Base-by-base conservation (phyloP, 2,329 filamentous ascomycete genomes). In the Fusarium nematophilum region DNA sequence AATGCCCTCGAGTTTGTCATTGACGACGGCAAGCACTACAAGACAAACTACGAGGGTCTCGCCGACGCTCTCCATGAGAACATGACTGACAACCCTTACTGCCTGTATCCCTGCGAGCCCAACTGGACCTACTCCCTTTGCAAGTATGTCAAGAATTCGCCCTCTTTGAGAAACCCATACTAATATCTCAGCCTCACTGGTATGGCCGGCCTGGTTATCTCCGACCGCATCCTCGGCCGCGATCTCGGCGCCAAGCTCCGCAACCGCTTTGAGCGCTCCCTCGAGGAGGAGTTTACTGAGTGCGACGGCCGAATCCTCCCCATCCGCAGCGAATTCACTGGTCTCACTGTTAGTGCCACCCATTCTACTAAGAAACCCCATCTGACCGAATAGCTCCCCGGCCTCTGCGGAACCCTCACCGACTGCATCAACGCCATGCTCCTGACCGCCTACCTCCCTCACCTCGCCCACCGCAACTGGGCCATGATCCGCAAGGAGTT, bases 1-100 rank as follows among this genome's bases (percentile, higher is more conserved):
- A 49, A 52, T 13, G 21, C 39, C 33, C 46, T 59, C 4, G 52
- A 54, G 29, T 59, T 55, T 42, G 29, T 56, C 13, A 46, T 56
- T 17, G 53, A 56, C 14, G 47, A 56, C 11, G 53, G 53, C 31
- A 62, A 59, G 47, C 49, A 58, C 43, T 57, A 57, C 44, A 60
- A 58, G 44, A 57, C 53, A n/a, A 54, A 57, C 53, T 60, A 53
- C n/a, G 53, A 53, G 30, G 57, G 53, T n/a, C 54, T 60, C n/a
- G 53, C 54, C 1, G 43, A 60, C 15, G 53, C 53, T 23, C 43
- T 60, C 7, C 33, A 58, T 27, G 49, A 58, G 23, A 60, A 59
- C 46, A 56, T 56, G 56, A 49, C 39, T 8, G 47, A 60, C 18
- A 60, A 60, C 29, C 47, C 53, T 2, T 59, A 59, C 21, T 45